Conservation (phyloP, 345 rosid species). For the Isatis tinctoria region DNA sequence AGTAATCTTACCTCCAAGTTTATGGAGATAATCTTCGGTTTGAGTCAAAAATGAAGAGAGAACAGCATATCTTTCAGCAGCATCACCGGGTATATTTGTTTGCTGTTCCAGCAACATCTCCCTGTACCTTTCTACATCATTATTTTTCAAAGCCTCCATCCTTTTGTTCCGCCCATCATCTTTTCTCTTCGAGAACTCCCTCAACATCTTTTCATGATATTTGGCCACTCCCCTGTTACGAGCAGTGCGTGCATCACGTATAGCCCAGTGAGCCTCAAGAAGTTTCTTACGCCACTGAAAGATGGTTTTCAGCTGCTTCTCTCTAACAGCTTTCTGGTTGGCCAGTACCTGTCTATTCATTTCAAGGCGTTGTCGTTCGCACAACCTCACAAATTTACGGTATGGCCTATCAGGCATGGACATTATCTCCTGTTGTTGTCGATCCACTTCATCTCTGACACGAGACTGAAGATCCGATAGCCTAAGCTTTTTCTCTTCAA, state of each 20-base stretch:
- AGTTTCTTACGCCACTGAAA: conserved; percentile 99
- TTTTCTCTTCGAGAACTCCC: conserved; percentile 93
- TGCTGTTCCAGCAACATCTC: conserved; percentile 99
- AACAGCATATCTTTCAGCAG: conserved; percentile 93
- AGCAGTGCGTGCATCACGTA: conserved; percentile 98
- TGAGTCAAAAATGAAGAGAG: conserved; percentile 94
- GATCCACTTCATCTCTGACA: conserved; percentile 88
- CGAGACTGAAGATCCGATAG: conserved; percentile 80
- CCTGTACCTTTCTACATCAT: conserved; percentile 98
- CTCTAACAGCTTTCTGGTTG: conserved; percentile 79
- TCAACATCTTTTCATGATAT: conserved; percentile 93
- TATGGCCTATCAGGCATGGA: conserved; percentile 99
- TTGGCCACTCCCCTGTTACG: conserved; percentile 99
- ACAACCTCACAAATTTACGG: conserved; percentile 91
- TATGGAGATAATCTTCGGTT: conserved; percentile 97
- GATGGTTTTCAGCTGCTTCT: conserved; percentile 92
- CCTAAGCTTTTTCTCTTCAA: conserved; percentile 89
- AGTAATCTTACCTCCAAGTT: conserved; percentile 89
- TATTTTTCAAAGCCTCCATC: conserved; percentile 99
- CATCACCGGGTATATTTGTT: conserved; percentile 83
- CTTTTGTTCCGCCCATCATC: conserved; percentile 95
- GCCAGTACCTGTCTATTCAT: conserved; percentile 84
- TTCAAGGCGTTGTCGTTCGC: conserved; percentile 96
- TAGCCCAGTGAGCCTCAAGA: conserved; percentile 96
- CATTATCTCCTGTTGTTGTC: conserved; percentile 97